phyloP scores from a whole-genome alignment of 257 asterid genomes.

The Rhazya stricta region DNA sequence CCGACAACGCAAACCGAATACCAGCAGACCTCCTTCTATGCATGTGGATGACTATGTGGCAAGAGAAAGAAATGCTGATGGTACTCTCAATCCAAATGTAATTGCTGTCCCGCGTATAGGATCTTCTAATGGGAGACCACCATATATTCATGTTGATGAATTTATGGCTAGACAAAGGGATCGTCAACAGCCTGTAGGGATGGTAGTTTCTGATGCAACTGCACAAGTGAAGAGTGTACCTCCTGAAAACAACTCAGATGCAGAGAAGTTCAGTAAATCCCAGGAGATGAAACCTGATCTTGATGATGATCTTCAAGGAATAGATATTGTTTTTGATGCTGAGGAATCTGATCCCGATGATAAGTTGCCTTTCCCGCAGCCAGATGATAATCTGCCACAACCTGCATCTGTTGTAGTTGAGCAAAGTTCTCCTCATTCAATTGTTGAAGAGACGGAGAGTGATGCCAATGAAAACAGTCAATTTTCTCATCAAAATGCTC shows the following conservation, averaged over 20 bases:
- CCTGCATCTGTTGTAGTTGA: slow-evolving; percentile 52
- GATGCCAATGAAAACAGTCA: slow-evolving; percentile 59
- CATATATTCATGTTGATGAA: slow-evolving; percentile 91
- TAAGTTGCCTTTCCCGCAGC: slow-evolving; percentile 78
- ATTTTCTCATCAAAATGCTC: slow-evolving; percentile 51
- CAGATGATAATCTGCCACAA: slow-evolving; percentile 64
- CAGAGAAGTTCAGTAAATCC: slow-evolving; percentile 56
- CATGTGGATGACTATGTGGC: slow-evolving; percentile 97
- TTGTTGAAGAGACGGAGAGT: slow-evolving; percentile 84
- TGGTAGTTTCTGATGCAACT: slow-evolving; percentile 40
- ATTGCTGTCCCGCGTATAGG: slow-evolving; percentile 72
- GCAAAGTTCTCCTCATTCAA: slow-evolving; percentile 68
- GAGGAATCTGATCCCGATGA: slow-evolving; percentile 91
- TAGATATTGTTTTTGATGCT: slow-evolving; percentile 92
- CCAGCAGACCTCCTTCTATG: slow-evolving; percentile 99
- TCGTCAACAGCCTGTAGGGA: slow-evolving; percentile 58
- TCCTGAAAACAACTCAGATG: slow-evolving; percentile 44
- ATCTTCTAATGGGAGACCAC: slow-evolving; percentile 85
- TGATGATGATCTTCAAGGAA: slow-evolving; percentile 95
- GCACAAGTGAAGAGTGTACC: slow-evolving; percentile 41
- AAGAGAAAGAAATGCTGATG: slow-evolving; percentile 83
- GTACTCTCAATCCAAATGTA: slow-evolving; percentile 63
- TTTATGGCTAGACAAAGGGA: slow-evolving; percentile 97
- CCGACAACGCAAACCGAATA: slow-evolving; percentile 95
- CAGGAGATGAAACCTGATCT: slow-evolving; percentile 66